Base-by-base conservation (phyloP, 805 yeast species). In the Candida silvicultrix region DNA sequence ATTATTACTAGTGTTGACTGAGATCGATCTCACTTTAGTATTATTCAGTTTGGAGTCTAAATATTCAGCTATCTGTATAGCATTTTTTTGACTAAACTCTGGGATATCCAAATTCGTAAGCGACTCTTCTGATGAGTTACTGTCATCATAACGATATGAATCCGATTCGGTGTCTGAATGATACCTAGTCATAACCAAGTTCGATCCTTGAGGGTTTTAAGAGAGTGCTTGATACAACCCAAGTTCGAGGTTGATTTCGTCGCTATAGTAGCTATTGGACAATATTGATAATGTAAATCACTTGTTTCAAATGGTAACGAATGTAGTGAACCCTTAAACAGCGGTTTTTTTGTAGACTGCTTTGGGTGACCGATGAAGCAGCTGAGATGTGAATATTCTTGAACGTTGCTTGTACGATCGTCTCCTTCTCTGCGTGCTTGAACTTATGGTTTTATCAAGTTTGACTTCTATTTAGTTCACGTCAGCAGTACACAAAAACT, bases 41-140 rank as follows among this genome's bases (percentile, higher is more conserved):
- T 40, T 40, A 11, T 25, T 40, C 23, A 41, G 23, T 38, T 45
- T 46, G 14, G 41, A 31, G 43, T 54, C 58, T 42, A 54, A 51
- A 23, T 45, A 42, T 8, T 49, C 43, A 10, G 58, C 58, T 18
- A 54, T 53, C 20, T 40, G 20, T 18, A 37, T 28, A 2, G 43
- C 54, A 5, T 36, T 31, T 48, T 48, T 44, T 32, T 43, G 23
- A 42, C 46, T 48, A 40, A 53, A 45, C 22, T 42, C 45, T 15
- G 53, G 48, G 16, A 53, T 35, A 16, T 51, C 49, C 9, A 50
- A 46, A 4, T 48, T 40, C 2, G 36, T 28, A 5, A 41, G 9
- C 9, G 45, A 36, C 2, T 22, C 44, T 6, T 44, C 41, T 19
- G 42, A 46, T 2, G 20, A 29, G 23, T 32, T 36, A 41, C 47